Evolutionary conservation across 306 rosid genomes (phyloP).

Genomic region (Rosa rugosa): DNA sequence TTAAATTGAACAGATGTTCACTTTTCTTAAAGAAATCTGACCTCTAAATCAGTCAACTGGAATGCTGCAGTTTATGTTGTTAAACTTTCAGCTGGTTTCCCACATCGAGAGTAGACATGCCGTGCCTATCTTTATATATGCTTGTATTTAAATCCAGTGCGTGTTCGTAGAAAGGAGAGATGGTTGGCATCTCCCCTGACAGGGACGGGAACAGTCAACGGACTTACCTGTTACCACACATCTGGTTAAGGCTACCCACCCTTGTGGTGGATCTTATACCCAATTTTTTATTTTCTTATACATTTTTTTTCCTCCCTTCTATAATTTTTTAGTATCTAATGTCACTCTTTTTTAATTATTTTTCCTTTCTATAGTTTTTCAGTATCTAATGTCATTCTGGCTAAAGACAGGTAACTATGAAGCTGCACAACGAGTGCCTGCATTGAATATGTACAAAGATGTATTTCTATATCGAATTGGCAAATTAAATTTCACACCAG

Average conservation of each 20-base stretch:
- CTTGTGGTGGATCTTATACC: conserved; percentile 34
- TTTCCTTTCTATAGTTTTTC: too few species aligned
- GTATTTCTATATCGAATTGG: too few species aligned
- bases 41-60: neutral
- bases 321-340: too few species aligned
- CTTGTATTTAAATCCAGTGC: rapidly evolving
- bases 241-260: conserved; percentile 32
- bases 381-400: too few species aligned
- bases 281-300: conserved; percentile 15
- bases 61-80: neutral
- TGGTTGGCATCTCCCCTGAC: conserved; percentile 61
- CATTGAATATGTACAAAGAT: too few species aligned
- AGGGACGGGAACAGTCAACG: conserved; percentile 33
- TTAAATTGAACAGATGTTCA: neutral
- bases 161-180: conserved; percentile 50
- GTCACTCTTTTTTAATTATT: too few species aligned
- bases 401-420: too few species aligned
- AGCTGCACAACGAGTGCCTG: too few species aligned
- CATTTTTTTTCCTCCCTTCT: too few species aligned
- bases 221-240: conserved; percentile 27
- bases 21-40: neutral
- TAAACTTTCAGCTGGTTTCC: neutral
- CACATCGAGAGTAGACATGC: conserved; percentile 11
- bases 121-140: neutral
- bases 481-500: too few species aligned